These are phyloP conservation scores for Croton setiger DNA, from an alignment of 441 rosid species.

Conservation along the genomic window DNA sequence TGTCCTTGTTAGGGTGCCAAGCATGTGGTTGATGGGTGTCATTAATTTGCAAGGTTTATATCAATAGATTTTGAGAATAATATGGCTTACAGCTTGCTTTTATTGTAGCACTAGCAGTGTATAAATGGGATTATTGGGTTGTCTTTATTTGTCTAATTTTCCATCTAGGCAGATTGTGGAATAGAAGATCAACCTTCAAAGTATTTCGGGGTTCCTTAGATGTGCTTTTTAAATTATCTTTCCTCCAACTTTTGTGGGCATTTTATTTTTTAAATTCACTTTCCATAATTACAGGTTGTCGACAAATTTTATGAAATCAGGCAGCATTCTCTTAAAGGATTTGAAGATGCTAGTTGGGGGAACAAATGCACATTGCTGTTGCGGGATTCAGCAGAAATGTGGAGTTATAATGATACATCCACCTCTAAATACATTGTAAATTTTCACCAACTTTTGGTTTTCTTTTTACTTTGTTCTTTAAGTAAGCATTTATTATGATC, in stretches of 20 bases:
- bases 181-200: neutral
- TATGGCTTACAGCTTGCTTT: neutral
- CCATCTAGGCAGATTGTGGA: neutral
- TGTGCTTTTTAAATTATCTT: neutral
- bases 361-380: constrained; percentile 68
- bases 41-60: neutral
- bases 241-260: constrained; percentile 2
- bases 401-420: constrained; percentile 86
- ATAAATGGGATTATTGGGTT: neutral
- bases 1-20: too few species aligned
- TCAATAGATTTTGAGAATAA: neutral
- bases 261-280: constrained; percentile 11
- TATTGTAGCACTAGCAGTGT: neutral
- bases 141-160: neutral
- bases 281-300: constrained; percentile 47
- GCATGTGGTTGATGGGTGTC: neutral
- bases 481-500: neutral
- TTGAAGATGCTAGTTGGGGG: constrained; percentile 52
- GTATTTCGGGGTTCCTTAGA: neutral
- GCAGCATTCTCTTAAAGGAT: constrained; percentile 45
- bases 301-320: constrained; percentile 70
- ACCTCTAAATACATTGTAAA: constrained; percentile 81
- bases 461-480: neutral
- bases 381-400: constrained; percentile 62
- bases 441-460: constrained; percentile 21